Conservation (phyloP, 331 rosid species). For the Malus hybrid region DNA sequence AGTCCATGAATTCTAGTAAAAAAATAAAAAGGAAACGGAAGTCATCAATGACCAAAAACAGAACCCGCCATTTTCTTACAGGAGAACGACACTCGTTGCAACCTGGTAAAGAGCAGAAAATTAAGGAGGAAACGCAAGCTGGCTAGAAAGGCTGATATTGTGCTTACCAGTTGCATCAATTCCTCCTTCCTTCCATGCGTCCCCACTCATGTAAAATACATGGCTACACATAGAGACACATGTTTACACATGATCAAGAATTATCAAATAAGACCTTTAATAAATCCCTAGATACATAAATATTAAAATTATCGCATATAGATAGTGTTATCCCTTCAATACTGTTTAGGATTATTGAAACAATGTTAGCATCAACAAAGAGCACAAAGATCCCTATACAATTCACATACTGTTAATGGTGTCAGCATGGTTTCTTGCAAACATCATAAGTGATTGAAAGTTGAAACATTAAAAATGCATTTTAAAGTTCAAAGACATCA, state of each 20-base stretch:
- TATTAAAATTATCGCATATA: neutral
- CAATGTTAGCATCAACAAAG: neutral
- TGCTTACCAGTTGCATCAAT: conserved; percentile 93
- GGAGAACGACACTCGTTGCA: neutral
- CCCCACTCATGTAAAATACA: conserved; percentile 97
- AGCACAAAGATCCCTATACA: neutral
- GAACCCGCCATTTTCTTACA: neutral
- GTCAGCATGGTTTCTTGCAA: neutral
- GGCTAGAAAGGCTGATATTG: conserved; percentile 3
- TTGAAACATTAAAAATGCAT: neutral
- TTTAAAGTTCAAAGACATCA: neutral
- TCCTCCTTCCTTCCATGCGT: conserved; percentile 99
- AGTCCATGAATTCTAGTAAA: neutral
- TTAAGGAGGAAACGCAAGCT: neutral
- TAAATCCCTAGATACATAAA: neutral
- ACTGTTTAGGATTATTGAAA: neutral
- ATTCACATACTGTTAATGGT: neutral
- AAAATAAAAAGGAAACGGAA: neutral
- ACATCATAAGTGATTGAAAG: neutral
- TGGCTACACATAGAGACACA: conserved; percentile 58
- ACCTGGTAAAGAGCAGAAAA: neutral
- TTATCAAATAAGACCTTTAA: neutral
- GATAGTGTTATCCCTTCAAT: neutral
- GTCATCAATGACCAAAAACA: neutral
- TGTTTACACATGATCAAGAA: conserved; percentile 19